These are phyloP conservation scores for Sphaerostilbella broomeana DNA, from an alignment of 2,329 filamentous ascomycete genomes.

Conservation along the genomic window DNA sequence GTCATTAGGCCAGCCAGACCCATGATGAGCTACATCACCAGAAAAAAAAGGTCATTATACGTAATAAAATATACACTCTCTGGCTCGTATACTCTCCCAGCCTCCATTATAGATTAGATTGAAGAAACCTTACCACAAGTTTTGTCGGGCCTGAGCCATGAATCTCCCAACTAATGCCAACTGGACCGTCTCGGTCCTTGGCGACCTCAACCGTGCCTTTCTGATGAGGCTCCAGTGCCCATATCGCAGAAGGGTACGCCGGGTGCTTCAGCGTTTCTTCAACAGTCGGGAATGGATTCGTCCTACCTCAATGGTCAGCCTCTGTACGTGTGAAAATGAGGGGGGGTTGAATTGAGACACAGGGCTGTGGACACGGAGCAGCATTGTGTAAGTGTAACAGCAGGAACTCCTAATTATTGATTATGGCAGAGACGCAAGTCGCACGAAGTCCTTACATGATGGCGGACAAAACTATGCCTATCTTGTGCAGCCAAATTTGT, in stretches of 20 bases:
- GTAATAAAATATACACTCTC: too few species aligned
- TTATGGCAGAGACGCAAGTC: too few species aligned
- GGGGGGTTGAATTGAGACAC: not conserved
- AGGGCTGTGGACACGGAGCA: too few species aligned
- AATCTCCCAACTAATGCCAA: constrained; percentile 72
- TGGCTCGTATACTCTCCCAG: too few species aligned
- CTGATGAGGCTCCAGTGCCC: constrained; percentile 60
- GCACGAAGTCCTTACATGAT: not conserved
- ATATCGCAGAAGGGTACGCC: constrained; percentile 59
- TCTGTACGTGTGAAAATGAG: not conserved
- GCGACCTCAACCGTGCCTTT: constrained; percentile 59
- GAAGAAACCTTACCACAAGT: constrained; percentile 55
- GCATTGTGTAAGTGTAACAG: not conserved
- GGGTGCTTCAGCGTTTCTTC: constrained; percentile 58
- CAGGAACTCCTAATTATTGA: too few species aligned
- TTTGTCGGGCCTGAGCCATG: constrained; percentile 69
- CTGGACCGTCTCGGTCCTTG: constrained; percentile 63
- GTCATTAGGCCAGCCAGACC: constrained; percentile 63
- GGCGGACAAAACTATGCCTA: not conserved
- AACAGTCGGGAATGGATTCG: constrained; percentile 34
- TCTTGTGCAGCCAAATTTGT: not conserved
- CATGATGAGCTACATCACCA: constrained; percentile 73
- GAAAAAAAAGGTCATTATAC: too few species aligned
- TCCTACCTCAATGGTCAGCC: constrained; percentile 10
- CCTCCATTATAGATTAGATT: too few species aligned